A percentile compares a stretch with the other conserved stretches of the same genome.
Conservation (phyloP, 192 early-diverging fungal species). For the Coemansia pectinata region DNA sequence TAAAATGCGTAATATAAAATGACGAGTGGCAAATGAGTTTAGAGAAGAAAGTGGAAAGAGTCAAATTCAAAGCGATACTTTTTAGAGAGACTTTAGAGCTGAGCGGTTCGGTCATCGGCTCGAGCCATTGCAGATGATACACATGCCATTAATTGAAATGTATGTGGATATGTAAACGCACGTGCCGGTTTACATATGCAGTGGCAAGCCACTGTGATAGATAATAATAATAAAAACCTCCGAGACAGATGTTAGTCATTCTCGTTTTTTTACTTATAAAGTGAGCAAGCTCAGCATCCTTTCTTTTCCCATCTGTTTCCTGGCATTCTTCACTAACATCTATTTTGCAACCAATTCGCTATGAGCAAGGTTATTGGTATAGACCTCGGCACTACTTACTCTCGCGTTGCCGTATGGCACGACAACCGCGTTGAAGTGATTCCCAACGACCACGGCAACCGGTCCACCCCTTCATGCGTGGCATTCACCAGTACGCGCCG, state of each 20-base stretch:
- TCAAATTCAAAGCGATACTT: background rate
- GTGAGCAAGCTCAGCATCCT: background rate
- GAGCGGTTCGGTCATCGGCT: background rate
- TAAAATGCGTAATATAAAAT: background rate
- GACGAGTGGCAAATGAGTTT: background rate
- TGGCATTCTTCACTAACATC: background rate
- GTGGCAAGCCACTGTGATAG: background rate
- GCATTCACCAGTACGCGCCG: slow-evolving; percentile 94
- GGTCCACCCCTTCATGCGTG: slow-evolving; percentile 96
- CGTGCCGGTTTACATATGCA: background rate
- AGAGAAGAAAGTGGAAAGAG: background rate
- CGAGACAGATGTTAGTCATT: slow-evolving; percentile 6
- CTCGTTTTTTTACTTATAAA: background rate
- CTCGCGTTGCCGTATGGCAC: slow-evolving; percentile 67
- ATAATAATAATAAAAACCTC: background rate
- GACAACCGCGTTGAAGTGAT: slow-evolving; percentile 89
- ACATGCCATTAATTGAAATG: background rate
- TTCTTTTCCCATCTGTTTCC: background rate
- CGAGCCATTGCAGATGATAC: background rate
- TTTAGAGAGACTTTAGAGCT: background rate
- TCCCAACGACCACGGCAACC: slow-evolving; percentile 99
- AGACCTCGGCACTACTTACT: slow-evolving; percentile 62
- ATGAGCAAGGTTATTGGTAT: slow-evolving; percentile 62
- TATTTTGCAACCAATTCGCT: background rate
- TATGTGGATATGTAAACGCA: background rate